Base-by-base conservation (phyloP, 2,329 filamentous ascomycete genomes). In the Didymella glomerata region DNA sequence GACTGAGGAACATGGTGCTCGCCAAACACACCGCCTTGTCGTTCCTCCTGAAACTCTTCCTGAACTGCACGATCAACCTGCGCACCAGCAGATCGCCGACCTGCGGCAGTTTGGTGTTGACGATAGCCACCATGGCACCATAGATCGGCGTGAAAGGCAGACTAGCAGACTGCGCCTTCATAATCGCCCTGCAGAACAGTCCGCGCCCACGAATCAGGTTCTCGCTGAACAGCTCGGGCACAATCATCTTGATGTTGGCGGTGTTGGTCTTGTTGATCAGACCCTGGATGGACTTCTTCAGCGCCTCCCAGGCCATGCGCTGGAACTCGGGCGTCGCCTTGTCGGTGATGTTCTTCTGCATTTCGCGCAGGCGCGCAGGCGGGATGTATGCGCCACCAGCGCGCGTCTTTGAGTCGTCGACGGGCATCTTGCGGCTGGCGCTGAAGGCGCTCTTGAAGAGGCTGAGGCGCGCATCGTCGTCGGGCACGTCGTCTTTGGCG, bases 191-290 rank as follows among this genome's bases (percentile, higher is more conserved):
- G 79, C 94, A 97, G 78, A 98, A 97, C 60, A 99, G 80, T 20
- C 95, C 95, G 60, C 95, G 86, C 7, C 95, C 95, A 57, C 95
- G 89, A 40, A 99, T 84, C 69, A 99, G 80, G 76, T 99, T 99
- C 83, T 99, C 95, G 48, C 88, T 87, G 78, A 99, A 99, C 45
- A 99, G 84, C 80, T 99, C 95, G 1, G 94, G 94, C 24, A 98
- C 93, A 63, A 99, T 97, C 74, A 91, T 86, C 79, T 99, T 98
- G 84, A 99, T 98, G 78, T 99, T 99, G 32, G 91, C 92, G 55
- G 94, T 91, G 79, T 98, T 98, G 83, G 97, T 91, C 83, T 99
- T 99, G 85, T 99, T 99, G 84, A 99, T 97, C 66, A 99, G 82
- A 69, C 95, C 95, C 76, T 99, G 98, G 80, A 99, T 97, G 48